These are phyloP conservation scores for Lachancea kluyveri DNA, from an alignment of 805 yeast species.

Conservation along the genomic window DNA sequence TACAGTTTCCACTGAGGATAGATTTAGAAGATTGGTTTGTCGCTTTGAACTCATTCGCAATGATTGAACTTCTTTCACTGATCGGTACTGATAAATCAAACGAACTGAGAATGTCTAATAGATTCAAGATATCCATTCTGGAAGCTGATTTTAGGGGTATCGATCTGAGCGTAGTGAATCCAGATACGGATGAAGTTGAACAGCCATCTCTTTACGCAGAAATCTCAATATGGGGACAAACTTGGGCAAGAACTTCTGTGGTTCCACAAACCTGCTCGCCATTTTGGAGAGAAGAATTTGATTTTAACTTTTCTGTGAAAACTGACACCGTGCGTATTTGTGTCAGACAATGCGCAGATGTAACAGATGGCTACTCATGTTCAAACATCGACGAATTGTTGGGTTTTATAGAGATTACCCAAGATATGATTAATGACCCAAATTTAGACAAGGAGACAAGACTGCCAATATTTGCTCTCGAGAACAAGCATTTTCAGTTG, in stretches of 20 bases:
- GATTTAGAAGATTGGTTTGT: conserved; percentile 77
- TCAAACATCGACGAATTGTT: conserved; percentile 35
- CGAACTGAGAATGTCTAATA: conserved; percentile 46
- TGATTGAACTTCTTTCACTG: conserved; percentile 38
- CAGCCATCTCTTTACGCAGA: conserved; percentile 52
- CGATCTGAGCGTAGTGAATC: conserved; percentile 3
- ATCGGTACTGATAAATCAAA: conserved; percentile 28
- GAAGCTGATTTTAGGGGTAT: conserved; percentile 51
- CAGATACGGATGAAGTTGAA: conserved; percentile 3
- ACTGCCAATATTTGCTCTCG: conserved; percentile 38
- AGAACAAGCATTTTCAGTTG: conserved; percentile 36
- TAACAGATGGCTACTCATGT: conserved; percentile 15
- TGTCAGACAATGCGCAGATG: conserved; percentile 33
- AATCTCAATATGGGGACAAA: conserved; percentile 60
- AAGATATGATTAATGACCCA: conserved; percentile 20
- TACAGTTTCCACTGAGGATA: conserved; percentile 59
- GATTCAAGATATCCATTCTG: conserved; percentile 49
- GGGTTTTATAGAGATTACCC: conserved; percentile 43
- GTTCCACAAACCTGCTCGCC: conserved; percentile 48
- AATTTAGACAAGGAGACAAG: conserved; percentile 29
- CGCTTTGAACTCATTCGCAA: conserved; percentile 57
- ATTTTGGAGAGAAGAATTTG: conserved; percentile 79
- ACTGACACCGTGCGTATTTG: conserved; percentile 47
- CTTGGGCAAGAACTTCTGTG: conserved; percentile 74
- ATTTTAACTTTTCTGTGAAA: conserved; percentile 48